phyloP scores from a whole-genome alignment of 202 grass and related monocot genomes.

The Hordeum pubiflorum region DNA sequence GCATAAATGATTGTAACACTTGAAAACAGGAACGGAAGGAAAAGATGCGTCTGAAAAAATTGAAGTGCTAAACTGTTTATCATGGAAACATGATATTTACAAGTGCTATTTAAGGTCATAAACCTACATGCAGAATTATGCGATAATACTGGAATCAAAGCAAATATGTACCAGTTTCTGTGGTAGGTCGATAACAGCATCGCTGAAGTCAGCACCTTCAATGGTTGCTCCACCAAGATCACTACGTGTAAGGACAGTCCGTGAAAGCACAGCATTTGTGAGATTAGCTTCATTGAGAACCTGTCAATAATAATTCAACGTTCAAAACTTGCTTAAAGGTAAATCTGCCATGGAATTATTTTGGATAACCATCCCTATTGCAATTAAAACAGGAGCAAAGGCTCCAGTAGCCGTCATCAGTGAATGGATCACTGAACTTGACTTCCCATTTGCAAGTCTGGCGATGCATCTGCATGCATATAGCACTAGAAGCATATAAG shows the following conservation, averaged over 20 bases:
- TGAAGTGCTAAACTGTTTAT: background rate
- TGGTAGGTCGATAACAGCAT: slow-evolving; percentile 88
- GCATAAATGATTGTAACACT: background rate
- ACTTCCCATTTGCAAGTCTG: background rate
- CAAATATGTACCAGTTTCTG: slow-evolving; percentile 68
- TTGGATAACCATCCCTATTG: background rate
- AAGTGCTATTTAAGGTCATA: background rate
- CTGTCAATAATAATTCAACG: slow-evolving; percentile 29
- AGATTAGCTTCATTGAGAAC: slow-evolving; percentile 97
- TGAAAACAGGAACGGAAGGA: background rate
- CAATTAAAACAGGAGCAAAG: slow-evolving; percentile 14
- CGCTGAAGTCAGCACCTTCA: slow-evolving; percentile 93
- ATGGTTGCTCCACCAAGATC: slow-evolving; percentile 87
- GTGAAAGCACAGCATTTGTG: slow-evolving; percentile 78
- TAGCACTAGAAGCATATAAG: background rate
- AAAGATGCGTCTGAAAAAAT: background rate
- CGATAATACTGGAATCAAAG: background rate
- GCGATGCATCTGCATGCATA: background rate
- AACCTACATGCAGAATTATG: background rate
- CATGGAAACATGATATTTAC: background rate
- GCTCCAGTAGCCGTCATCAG: background rate
- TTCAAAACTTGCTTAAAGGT: slow-evolving; percentile 25
- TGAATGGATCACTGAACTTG: background rate
- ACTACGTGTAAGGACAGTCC: slow-evolving; percentile 85
- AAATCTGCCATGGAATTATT: background rate